phyloP scores from a whole-genome alignment of 192 early-diverging fungal species.

The Linnemannia elongata region DNA sequence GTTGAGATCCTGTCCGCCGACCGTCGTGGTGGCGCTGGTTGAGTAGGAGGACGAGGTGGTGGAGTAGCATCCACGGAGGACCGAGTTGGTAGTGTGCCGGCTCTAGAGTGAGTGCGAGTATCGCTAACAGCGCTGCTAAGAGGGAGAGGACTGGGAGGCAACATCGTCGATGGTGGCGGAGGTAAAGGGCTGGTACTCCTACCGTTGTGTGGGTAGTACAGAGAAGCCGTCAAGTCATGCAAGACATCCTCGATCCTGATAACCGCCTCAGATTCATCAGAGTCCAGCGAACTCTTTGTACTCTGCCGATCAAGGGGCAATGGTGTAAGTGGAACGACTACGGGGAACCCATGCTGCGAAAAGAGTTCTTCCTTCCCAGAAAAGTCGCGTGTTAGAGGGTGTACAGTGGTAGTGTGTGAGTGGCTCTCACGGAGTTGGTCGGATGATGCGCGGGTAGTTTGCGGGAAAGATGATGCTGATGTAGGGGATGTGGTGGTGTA shows the following conservation, averaged over 20 bases:
- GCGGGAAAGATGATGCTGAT: background rate
- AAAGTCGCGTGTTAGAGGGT: background rate
- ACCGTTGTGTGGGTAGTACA: background rate
- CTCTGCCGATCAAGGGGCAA: background rate
- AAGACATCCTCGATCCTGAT: conserved; percentile 1
- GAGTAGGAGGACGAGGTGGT: background rate
- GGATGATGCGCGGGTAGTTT: background rate
- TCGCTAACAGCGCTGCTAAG: too few relatives aligned
- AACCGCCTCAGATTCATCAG: background rate
- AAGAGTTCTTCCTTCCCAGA: background rate
- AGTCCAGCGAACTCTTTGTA: background rate
- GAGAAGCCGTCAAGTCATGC: background rate
- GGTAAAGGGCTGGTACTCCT: background rate
- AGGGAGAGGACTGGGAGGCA: background rate
- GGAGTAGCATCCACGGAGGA: background rate
- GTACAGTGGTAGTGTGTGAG: background rate
- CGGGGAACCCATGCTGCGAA: background rate
- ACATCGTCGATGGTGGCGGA: background rate
- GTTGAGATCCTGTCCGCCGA: background rate
- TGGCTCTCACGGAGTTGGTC: background rate
- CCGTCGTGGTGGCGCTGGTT: background rate
- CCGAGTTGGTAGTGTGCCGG: background rate
- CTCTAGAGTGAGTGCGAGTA: background rate
- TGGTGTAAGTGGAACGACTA: background rate
- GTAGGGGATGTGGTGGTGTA: background rate